Percentiles rank a stretch among this genome's conserved stretches.
phyloP scores from a whole-genome alignment of 1,284 basidiomycete genomes.

The Uromyces viciae-fabae region DNA sequence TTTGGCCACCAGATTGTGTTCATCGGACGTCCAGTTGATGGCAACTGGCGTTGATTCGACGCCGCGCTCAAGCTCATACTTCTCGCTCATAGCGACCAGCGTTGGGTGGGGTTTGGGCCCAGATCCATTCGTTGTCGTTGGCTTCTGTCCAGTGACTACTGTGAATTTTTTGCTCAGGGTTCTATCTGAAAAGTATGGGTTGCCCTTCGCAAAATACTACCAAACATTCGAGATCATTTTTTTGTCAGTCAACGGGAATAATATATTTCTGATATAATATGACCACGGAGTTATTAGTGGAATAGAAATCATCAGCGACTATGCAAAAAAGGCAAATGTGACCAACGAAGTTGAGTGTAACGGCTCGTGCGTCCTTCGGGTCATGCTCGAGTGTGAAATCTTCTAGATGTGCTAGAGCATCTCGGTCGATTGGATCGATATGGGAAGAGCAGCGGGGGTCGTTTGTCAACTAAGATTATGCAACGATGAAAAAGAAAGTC shows the following conservation, averaged over 20 bases:
- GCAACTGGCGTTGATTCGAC: not conserved
- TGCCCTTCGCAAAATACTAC: slow-evolving; percentile 27
- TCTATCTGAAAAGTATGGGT: slow-evolving; percentile 39
- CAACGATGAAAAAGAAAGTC: not conserved
- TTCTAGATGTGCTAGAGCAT: slow-evolving; percentile 19
- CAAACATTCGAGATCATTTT: too few relatives aligned
- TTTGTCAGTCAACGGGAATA: too few relatives aligned
- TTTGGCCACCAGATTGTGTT: slow-evolving; percentile 33
- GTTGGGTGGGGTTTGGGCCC: not conserved
- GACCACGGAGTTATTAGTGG: too few relatives aligned
- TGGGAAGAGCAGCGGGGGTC: not conserved
- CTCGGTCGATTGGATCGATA: slow-evolving; percentile 30
- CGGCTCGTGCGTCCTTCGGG: slow-evolving; percentile 19
- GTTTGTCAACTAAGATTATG: slow-evolving; percentile 18
- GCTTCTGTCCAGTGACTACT: not conserved
- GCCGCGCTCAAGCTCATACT: slow-evolving; percentile 10
- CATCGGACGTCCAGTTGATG: slow-evolving; percentile 35
- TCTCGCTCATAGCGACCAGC: slow-evolving; percentile 2
- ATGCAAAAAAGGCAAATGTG: not conserved
- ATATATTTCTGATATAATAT: too few relatives aligned
- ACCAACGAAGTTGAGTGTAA: slow-evolving; percentile 29
- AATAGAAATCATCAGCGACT: too few relatives aligned
- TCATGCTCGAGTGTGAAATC: slow-evolving; percentile 16
- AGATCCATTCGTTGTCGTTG: not conserved
- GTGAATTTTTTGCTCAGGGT: slow-evolving; percentile 7